Base-by-base conservation (phyloP, 2,329 filamentous ascomycete species). In the Fusarium gaditjirri region DNA sequence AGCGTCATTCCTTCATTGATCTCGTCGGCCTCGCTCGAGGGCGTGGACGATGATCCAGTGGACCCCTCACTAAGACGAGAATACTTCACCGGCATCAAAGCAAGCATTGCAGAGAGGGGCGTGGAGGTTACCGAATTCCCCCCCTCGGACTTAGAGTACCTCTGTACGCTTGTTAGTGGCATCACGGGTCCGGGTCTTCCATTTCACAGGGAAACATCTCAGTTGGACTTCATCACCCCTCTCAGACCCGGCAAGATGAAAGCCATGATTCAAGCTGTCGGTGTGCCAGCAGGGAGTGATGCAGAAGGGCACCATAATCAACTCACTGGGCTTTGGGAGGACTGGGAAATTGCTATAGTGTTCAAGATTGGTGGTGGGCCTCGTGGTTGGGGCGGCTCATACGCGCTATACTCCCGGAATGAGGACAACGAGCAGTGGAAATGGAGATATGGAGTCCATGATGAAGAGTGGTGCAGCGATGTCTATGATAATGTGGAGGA, bases 231-330 rank as follows among this genome's bases (percentile, higher is more conserved):
- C 17, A 19, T 38, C 7, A 10, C 36, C 17, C 36, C 36, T 38
- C 29, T 33, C 14, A 4, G 4, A 12, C 7, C 4, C 3, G 14
- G 4, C 0, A n/a, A 19, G 14, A 33, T 49, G 7, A 9, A 17
- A 10, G 21, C 16, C 7, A 33, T 33, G 29, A 33, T 9, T 2
- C 3, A 33, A 3, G 27, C 44, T 17, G 27, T 49, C 29, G 2
- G 1, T 23, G 14, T 49, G 4, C 10, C 44, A 8, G 5, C 9
- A 13, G 14, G 44, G 10, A 13, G 1, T 0, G 14, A 19, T 23
- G 1, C 4, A 12, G 42, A 1, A 25, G 13, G 12, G 1, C 8
- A 47, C 12, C 10, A 17, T 1, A 23, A 31, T 23, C 14, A 49
- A 13, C 44, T 49, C 9, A 33, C 7, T 1, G 1, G 10, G 21